Percentiles rank a stretch among this genome's conserved stretches.
phyloP scores from a whole-genome alignment of 2,329 filamentous ascomycete genomes.

The Thelonectria blattea region DNA sequence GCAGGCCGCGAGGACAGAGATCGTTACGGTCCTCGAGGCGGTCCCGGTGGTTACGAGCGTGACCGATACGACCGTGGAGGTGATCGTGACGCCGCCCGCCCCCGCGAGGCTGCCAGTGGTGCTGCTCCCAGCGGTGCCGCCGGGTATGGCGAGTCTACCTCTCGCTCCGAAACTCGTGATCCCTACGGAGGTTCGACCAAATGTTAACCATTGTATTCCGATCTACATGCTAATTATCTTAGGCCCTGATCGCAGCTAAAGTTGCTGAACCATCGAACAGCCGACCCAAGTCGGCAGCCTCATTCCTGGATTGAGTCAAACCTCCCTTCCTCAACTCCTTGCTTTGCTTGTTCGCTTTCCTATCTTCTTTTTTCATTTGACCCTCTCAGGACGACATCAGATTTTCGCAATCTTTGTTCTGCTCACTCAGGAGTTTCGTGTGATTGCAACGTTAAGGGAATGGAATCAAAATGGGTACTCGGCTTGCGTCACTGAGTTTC shows the following conservation, averaged over 20 bases:
- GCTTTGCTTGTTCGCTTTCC: conserved; percentile 38
- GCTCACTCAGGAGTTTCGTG: conserved; percentile 45
- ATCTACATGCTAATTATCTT: conserved; percentile 38
- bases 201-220: conserved; percentile 12
- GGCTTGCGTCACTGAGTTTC: conserved; percentile 44
- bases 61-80: conserved; percentile 56
- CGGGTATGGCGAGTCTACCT: conserved; percentile 49
- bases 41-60: conserved; percentile 53
- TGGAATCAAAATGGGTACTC: conserved; percentile 45
- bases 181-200: conserved; percentile 50
- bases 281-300: conserved; percentile 25
- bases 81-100: conserved; percentile 49
- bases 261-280: conserved; percentile 27
- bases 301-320: conserved; percentile 30
- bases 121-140: conserved; percentile 43
- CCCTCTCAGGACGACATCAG: conserved; percentile 40
- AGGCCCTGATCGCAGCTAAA: conserved; percentile 42
- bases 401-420: conserved; percentile 40
- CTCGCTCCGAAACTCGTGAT: conserved; percentile 52
- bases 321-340: conserved; percentile 37
- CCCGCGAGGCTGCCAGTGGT: conserved; percentile 47
- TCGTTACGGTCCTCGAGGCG: conserved; percentile 47
- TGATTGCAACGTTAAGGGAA: conserved; percentile 47
- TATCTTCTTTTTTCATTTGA: conserved; percentile 35
- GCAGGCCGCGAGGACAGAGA: conserved; percentile 55